Conservation (phyloP, 2,329 filamentous ascomycete species). For the Leptographium lundbergii region DNA sequence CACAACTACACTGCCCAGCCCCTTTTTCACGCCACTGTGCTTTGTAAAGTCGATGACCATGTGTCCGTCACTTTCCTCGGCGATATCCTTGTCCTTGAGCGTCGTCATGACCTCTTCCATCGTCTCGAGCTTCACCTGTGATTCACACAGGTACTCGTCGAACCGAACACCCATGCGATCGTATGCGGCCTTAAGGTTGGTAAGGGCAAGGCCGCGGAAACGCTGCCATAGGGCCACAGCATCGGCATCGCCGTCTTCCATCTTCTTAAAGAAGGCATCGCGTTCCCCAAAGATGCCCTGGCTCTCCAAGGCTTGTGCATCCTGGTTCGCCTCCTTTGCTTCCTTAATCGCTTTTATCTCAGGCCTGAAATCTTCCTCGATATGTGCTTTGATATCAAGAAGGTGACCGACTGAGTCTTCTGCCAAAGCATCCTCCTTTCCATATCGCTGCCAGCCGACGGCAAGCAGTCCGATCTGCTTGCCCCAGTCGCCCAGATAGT, state of each 20-base stretch:
- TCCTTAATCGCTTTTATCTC: constrained; percentile 48
- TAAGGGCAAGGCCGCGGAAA: constrained; percentile 46
- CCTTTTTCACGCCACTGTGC: constrained; percentile 43
- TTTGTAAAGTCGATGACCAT: constrained; percentile 58
- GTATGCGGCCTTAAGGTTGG: constrained; percentile 45
- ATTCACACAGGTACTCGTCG: constrained; percentile 56
- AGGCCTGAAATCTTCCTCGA: constrained; percentile 47
- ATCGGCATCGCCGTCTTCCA: constrained; percentile 46
- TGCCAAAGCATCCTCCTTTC: constrained; percentile 44
- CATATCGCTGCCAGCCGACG: constrained; percentile 55
- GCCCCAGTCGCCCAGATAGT: constrained; percentile 72
- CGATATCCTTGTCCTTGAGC: constrained; percentile 46
- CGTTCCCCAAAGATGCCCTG: constrained; percentile 35
- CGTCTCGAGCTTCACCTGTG: constrained; percentile 34
- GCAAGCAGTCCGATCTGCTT: constrained; percentile 58
- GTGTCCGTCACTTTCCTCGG: constrained; percentile 52
- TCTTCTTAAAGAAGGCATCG: constrained; percentile 48
- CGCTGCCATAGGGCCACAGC: constrained; percentile 44
- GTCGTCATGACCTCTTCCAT: constrained; percentile 46
- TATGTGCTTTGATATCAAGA: constrained; percentile 59
- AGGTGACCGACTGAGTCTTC: constrained; percentile 60
- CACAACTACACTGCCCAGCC: constrained; percentile 54
- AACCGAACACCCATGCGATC: constrained; percentile 48
- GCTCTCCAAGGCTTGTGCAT: constrained; percentile 29
- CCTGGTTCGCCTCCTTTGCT: constrained; percentile 32